Conservation (phyloP, 495 filamentous ascomycete genomes). For the Daldinia childiae region DNA sequence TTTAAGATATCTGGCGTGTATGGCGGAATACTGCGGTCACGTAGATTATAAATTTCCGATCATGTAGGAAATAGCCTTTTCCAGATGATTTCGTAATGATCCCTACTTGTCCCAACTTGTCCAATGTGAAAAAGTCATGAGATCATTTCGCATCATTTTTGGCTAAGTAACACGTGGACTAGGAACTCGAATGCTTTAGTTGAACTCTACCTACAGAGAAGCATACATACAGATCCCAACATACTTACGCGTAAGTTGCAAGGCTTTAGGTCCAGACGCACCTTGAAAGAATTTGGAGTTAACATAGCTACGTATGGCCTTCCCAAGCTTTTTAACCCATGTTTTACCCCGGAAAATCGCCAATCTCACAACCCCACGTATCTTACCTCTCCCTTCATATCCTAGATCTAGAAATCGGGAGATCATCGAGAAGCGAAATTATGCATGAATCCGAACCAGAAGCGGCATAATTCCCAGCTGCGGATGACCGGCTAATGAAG, state of each 20-base stretch:
- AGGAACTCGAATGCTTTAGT: not conserved
- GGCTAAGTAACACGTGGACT: not conserved
- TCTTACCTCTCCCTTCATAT: not conserved
- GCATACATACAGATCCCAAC: not conserved
- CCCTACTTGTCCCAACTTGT: not conserved
- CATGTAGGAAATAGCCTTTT: not conserved
- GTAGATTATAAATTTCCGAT: too few species aligned
- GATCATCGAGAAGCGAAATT: not conserved
- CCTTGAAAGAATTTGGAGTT: not conserved
- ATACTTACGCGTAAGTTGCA: not conserved
- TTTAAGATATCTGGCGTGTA: too few species aligned
- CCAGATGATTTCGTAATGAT: not conserved
- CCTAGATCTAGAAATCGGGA: conserved; percentile 7
- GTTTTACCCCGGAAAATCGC: not conserved
- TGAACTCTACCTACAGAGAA: not conserved
- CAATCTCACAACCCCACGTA: not conserved
- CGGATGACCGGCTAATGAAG: not conserved
- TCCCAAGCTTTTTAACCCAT: not conserved
- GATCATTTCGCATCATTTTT: not conserved
- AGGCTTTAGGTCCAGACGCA: too few species aligned
- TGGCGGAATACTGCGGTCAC: too few species aligned
- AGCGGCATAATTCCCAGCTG: too few species aligned
- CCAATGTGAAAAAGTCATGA: not conserved
- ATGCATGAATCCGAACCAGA: not conserved
- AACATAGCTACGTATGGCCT: not conserved